These are phyloP conservation scores for Begonia fuchsioides DNA, from an alignment of 306 rosid genomes.

Conservation along the genomic window DNA sequence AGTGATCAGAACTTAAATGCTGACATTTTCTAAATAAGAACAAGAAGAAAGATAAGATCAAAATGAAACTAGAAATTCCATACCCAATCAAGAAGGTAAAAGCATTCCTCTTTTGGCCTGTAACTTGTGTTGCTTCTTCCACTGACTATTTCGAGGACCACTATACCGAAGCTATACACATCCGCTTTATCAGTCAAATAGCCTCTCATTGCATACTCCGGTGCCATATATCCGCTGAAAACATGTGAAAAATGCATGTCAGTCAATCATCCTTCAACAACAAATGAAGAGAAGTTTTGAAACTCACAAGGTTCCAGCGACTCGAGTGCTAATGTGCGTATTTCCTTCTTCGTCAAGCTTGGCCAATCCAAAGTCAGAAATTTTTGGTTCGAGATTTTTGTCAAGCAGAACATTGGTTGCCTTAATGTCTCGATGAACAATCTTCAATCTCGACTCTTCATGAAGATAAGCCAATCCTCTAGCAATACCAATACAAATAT, in stretches of 20 bases:
- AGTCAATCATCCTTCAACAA: not conserved
- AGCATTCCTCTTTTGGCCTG: slow-evolving; percentile 24
- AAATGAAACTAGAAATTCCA: slow-evolving; percentile 1
- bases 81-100: slow-evolving; percentile 51
- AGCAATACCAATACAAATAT: slow-evolving; percentile 52
- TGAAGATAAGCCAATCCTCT: slow-evolving; percentile 69
- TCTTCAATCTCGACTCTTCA: slow-evolving; percentile 66
- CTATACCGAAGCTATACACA: slow-evolving; percentile 64
- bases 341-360: slow-evolving; percentile 54
- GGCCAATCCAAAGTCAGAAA: slow-evolving; percentile 67
- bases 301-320: slow-evolving; percentile 60
- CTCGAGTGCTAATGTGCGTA: slow-evolving; percentile 56
- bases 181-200: slow-evolving; percentile 64
- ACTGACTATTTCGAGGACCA: slow-evolving; percentile 32
- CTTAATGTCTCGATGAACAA: slow-evolving; percentile 72
- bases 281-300: not conserved
- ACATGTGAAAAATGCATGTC: not conserved
- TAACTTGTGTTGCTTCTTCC: slow-evolving; percentile 43
- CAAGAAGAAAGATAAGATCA: not conserved
- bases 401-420: slow-evolving; percentile 70
- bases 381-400: slow-evolving; percentile 48
- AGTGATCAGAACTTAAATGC: no score
- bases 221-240: slow-evolving; percentile 39
- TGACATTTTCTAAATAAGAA: not conserved
- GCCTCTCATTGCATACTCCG: slow-evolving; percentile 58